Percentiles rank a stretch among this genome's conserved stretches.
Evolutionary conservation across 768 basidiomycete species (phyloP).

Genomic region (Pseudohyphozyma bogoriensis): DNA sequence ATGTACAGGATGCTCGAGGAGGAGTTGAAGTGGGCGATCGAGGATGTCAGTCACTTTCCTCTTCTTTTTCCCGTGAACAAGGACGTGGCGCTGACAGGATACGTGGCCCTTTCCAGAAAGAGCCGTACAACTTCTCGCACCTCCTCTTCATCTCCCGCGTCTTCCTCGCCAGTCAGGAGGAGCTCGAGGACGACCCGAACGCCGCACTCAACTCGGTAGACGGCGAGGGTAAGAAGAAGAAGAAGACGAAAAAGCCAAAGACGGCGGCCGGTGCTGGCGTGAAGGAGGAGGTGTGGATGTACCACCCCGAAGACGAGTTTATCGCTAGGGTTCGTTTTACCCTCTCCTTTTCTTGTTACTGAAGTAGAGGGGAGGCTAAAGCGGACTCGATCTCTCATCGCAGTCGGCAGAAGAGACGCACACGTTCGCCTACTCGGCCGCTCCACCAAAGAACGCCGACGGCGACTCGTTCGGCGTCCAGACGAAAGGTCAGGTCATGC

Average conservation of each 20-base stretch:
- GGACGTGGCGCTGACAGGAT: no score
- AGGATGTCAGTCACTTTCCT: constrained; percentile 51
- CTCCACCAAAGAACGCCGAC: constrained; percentile 4
- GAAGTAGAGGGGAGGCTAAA: background rate
- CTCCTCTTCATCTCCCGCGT: constrained; percentile 35
- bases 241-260: constrained; percentile 40
- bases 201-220: constrained; percentile 40
- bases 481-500: constrained; percentile 27
- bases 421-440: constrained; percentile 14
- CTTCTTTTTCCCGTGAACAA: no score
- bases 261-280: constrained; percentile 36
- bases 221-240: constrained; percentile 26
- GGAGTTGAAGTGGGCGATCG: constrained; percentile 64
- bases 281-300: constrained; percentile 54
- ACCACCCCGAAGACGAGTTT: constrained; percentile 76
- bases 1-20: constrained; percentile 81
- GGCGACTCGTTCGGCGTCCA: constrained; percentile 33
- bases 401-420: constrained; percentile 22
- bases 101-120: constrained; percentile 9
- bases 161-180: constrained; percentile 41
- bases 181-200: constrained; percentile 60
- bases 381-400: background rate
- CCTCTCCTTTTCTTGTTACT: background rate
- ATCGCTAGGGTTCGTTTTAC: constrained; percentile 51
- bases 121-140: constrained; percentile 32